These are phyloP conservation scores for Blastobotrys niveus DNA, from an alignment of 1,139 yeast species.

Conservation along the genomic window DNA sequence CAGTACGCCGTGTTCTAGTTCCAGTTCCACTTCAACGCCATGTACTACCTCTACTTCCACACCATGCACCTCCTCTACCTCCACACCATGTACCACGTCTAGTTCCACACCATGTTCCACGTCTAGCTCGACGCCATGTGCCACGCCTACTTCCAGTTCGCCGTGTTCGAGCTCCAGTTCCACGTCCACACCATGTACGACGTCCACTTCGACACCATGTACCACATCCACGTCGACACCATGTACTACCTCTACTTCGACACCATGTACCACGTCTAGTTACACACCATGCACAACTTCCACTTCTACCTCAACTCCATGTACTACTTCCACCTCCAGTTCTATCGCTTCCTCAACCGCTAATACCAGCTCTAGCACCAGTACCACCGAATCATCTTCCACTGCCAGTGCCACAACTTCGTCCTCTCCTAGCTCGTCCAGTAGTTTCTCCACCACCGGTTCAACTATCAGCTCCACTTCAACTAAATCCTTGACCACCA, in stretches of 20 bases:
- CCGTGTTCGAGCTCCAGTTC: not conserved
- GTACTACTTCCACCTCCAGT: no score
- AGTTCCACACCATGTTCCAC: not conserved
- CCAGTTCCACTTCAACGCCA: not conserved
- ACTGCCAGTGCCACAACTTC: not conserved
- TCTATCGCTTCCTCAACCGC: not conserved
- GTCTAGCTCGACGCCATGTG: not conserved
- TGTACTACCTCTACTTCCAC: not conserved
- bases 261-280: not conserved
- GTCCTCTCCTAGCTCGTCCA: not conserved
- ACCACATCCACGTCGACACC: no score
- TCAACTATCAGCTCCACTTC: not conserved
- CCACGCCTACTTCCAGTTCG: not conserved
- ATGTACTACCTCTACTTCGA: no score
- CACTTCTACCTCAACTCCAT: not conserved
- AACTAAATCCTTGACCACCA: no score
- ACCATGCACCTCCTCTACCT: not conserved
- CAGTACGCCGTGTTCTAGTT: not conserved
- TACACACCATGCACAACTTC: not conserved
- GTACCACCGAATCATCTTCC: no score
- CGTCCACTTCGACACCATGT: no score
- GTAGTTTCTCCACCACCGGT: not conserved
- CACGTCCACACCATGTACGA: no score
- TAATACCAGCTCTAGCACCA: no score
- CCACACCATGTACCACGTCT: not conserved